Evolutionary conservation across 2,329 filamentous ascomycete genomes (phyloP), one percentile per base, ranked within the genome.

Genomic region (Pseudogymnoascus verrucosus): DNA sequence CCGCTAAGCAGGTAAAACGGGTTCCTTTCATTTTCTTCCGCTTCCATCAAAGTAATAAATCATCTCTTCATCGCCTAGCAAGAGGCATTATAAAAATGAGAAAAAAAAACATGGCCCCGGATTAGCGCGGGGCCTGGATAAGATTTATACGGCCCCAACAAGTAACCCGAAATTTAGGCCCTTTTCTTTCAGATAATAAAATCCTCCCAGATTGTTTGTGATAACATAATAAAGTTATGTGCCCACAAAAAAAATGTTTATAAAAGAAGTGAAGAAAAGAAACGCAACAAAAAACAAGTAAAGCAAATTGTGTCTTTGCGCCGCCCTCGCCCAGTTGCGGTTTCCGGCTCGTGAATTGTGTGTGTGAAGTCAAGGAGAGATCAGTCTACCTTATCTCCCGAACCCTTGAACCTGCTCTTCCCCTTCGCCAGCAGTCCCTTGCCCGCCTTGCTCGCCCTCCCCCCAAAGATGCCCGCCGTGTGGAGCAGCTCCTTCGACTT

Each of bases 341-440:
- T 54, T 47, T 47, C 47, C 47, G 47, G 47, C 47, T 7, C 6
- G 47, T 7, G 23, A 47, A 14, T 47, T 44, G 40, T 42, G 44
- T 51, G 47, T 28, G 23, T 28, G 19, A 54, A 60, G 21, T n/a
- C 57, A 73, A 74, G 71, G 71, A 74, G 71, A 76, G 78, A 83
- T 81, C 78, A 87, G 91, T 91, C 72, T 89, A 93, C 90, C 90
- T 96, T 96, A 77, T 95, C 90, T 73, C 87, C 85, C 67, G 83
- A 67, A 64, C 70, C 69, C 60, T 69, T 80, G 74, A 96, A 86
- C 76, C 91, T 93, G 78, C 84, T 93, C 78, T 90, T 93, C 69
- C 93, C 91, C 78, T 96, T 96, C 68, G 89, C 91, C 75, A 97
- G 88, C 67, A 97, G 77, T 62, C 93, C 93, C 79, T 96, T 96